Conservation (phyloP, 2,329 filamentous ascomycete species). For the Verticillium dahliae region DNA sequence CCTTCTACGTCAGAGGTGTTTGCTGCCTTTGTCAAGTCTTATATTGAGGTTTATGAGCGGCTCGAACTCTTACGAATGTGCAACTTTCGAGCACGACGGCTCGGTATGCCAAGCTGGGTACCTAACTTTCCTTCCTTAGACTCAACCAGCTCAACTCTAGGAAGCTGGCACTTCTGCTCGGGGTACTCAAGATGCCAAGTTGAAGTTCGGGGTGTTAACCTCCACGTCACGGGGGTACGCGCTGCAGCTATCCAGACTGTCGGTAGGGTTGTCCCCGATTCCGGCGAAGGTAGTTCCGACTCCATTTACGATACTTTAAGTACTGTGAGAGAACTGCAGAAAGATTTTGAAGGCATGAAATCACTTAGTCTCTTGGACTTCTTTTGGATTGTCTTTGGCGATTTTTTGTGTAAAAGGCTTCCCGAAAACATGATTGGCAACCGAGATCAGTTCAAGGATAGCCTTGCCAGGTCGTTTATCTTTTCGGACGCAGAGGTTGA, state of each 20-base stretch:
- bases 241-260: neutral
- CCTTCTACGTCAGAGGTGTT: neutral
- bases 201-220: neutral
- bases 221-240: neutral
- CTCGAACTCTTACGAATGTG: neutral
- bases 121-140: neutral
- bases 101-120: neutral
- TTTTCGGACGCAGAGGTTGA: neutral
- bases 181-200: neutral
- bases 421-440: neutral
- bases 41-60: neutral
- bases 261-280: neutral
- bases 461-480: neutral
- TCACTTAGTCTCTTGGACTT: neutral
- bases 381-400: neutral
- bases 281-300: too few relatives aligned
- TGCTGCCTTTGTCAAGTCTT: neutral
- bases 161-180: neutral
- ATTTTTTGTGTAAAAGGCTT: neutral
- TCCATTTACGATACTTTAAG: neutral
- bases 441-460: neutral
- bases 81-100: neutral
- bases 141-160: neutral
- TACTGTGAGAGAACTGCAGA: neutral
- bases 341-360: neutral